These are phyloP conservation scores for Stephania cephalantha DNA, from an alignment of 164 flowering plant genomes.

Conservation along the genomic window DNA sequence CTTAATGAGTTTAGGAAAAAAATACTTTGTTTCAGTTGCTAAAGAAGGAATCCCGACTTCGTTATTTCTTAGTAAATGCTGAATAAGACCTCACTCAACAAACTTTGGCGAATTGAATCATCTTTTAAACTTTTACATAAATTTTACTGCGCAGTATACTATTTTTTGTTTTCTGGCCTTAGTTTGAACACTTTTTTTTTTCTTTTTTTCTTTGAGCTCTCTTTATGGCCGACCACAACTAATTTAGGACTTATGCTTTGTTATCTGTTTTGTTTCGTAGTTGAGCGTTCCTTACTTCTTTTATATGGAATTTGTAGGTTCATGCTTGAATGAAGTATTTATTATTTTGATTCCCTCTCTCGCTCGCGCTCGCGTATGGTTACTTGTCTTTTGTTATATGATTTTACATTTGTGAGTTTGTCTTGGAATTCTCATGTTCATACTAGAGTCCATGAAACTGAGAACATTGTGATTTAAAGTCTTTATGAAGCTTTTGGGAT, in stretches of 20 bases:
- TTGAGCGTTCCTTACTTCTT: neutral
- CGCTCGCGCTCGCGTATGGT: neutral
- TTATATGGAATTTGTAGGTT: too few species aligned
- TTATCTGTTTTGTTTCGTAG: neutral
- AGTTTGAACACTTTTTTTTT: neutral
- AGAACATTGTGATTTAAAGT: neutral
- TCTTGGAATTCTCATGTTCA: neutral
- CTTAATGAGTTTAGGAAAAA: neutral
- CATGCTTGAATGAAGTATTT: too few species aligned
- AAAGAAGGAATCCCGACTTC: neutral
- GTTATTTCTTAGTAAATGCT: neutral
- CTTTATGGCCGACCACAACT: too few species aligned
- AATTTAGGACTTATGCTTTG: neutral
- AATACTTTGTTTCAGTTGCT: neutral
- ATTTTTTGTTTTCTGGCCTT: neutral
- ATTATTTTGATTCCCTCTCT: too few species aligned
- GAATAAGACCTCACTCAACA: neutral
- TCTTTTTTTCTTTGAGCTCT: neutral
- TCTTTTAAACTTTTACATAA: neutral
- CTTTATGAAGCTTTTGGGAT: neutral
- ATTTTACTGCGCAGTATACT: neutral
- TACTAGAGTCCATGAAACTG: neutral
- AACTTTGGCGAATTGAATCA: neutral
- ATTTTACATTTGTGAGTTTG: neutral
- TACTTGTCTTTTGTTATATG: neutral